Base-by-base conservation (phyloP, 306 rosid species). In the Oemleria cerasiformis region DNA sequence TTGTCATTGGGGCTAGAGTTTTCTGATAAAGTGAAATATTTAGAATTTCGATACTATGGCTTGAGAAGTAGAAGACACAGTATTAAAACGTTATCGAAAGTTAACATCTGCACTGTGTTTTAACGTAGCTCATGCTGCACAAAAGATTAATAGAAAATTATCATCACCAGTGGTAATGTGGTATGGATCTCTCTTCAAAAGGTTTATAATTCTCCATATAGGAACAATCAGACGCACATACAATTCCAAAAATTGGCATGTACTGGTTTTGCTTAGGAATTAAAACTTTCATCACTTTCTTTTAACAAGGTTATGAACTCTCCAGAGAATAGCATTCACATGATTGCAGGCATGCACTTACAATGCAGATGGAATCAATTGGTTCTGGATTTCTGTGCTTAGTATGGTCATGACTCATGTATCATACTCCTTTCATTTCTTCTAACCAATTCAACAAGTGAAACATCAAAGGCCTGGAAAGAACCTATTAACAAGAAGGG, bases 1-100 rank as follows among this genome's bases (percentile, higher is more conserved):
- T 86, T 87, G 80, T 85, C 97, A 80, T 84, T 83, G 77, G 92
- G 79, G 69, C 85, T 78, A 72, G 90, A 74, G 87, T 81, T 87
- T 77, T 84, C 97, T 94, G 98, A 83, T 74, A 79, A 71, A 86
- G 75, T 66, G 67, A 74, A 68, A 79, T 79, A 76, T 73, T 86
- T 71, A 88, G 88, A 67, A 77, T 61, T 73, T 62, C 21, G 71
- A 78, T 58, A 60, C 64, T 48, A 67, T 78, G 67, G 36, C 69
- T 56, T 25, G 71, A 65, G 66, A 38, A 75, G 55, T 13, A 6
- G 44, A 51, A 61, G 53, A 59, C 68, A 39, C 23, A 81, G 40
- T 19, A 20, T 65, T 53, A 14, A 25, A 50, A 71, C 39, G 43
- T 23, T 57, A 13, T 36, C 42, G 19, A 40, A 42, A 25, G 10